These are phyloP conservation scores for Macrophomina phaseolina DNA, from an alignment of 2,329 filamentous ascomycete genomes.

Conservation along the genomic window DNA sequence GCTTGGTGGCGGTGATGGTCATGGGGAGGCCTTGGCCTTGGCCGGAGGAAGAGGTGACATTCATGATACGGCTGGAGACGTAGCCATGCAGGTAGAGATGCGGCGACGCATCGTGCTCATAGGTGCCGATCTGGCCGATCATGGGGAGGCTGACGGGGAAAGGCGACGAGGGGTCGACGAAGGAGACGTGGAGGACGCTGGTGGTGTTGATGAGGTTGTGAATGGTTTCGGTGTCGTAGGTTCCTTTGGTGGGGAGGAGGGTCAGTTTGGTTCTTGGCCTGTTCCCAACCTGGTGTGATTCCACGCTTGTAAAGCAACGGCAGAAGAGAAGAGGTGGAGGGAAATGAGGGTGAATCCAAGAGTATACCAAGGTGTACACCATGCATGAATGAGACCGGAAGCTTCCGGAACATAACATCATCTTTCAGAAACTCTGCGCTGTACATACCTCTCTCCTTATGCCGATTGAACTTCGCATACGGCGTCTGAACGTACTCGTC, in stretches of 20 bases:
- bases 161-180: slow-evolving; percentile 65
- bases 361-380: too few species aligned
- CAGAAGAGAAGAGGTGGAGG: too few species aligned
- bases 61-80: slow-evolving; percentile 78
- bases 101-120: slow-evolving; percentile 63
- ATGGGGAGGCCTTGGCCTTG: slow-evolving; percentile 66
- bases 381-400: too few species aligned
- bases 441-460: slow-evolving; percentile 64
- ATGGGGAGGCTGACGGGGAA: slow-evolving; percentile 83
- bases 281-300: background rate
- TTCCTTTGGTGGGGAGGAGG: slow-evolving; percentile 53
- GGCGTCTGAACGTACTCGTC: slow-evolving; percentile 66
- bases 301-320: too few species aligned
- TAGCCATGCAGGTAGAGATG: slow-evolving; percentile 82
- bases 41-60: slow-evolving; percentile 35
- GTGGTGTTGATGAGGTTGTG: slow-evolving; percentile 76
- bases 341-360: too few species aligned
- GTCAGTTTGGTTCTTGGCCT: background rate
- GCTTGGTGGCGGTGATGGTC: slow-evolving; percentile 72
- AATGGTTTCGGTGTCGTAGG: slow-evolving; percentile 75
- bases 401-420: too few species aligned
- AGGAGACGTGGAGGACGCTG: slow-evolving; percentile 81
- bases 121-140: slow-evolving; percentile 83
- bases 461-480: slow-evolving; percentile 64
- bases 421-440: background rate